Conservation (phyloP, 2,329 filamentous ascomycete species). For the Madurella mycetomatis region DNA sequence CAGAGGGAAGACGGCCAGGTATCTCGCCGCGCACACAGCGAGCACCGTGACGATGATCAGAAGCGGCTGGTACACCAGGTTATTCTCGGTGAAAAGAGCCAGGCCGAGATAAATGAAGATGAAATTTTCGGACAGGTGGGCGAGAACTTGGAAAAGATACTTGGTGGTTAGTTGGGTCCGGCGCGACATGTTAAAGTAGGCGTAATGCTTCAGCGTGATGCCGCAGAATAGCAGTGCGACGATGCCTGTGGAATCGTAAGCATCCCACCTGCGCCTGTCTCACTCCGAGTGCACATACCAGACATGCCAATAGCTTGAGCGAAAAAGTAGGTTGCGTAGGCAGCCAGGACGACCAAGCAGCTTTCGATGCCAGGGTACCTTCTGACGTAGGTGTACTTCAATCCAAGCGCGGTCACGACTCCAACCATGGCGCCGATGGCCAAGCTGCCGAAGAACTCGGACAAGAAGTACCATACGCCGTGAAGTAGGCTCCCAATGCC, state of each 20-base stretch:
- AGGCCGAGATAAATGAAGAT: constrained; percentile 98
- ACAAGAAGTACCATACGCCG: constrained; percentile 88
- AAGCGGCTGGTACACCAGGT: constrained; percentile 85
- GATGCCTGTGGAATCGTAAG: constrained; percentile 60
- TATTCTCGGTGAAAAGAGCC: constrained; percentile 86
- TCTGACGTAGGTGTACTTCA: constrained; percentile 93
- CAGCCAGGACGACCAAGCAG: constrained; percentile 86
- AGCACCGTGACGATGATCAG: constrained; percentile 91
- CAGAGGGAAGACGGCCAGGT: constrained; percentile 90
- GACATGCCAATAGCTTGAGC: constrained; percentile 95
- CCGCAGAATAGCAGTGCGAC: constrained; percentile 96
- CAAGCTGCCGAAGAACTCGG: constrained; percentile 93
- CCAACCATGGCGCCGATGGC: constrained; percentile 84
- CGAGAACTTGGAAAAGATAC: constrained; percentile 91
- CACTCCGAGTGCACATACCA: constrained; percentile 52
- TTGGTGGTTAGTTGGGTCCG: constrained; percentile 97
- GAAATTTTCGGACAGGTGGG: constrained; percentile 96
- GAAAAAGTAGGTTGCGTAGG: constrained; percentile 97
- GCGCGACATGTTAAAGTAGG: constrained; percentile 99
- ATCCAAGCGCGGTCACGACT: constrained; percentile 75
- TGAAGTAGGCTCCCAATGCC: constrained; percentile 82
- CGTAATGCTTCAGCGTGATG: constrained; percentile 97
- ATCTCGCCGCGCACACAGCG: constrained; percentile 87
- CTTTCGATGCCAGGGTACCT: constrained; percentile 95
- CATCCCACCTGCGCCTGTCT: not conserved